These are phyloP conservation scores for Trametes villosa DNA, from an alignment of 768 basidiomycete species.

Conservation along the genomic window DNA sequence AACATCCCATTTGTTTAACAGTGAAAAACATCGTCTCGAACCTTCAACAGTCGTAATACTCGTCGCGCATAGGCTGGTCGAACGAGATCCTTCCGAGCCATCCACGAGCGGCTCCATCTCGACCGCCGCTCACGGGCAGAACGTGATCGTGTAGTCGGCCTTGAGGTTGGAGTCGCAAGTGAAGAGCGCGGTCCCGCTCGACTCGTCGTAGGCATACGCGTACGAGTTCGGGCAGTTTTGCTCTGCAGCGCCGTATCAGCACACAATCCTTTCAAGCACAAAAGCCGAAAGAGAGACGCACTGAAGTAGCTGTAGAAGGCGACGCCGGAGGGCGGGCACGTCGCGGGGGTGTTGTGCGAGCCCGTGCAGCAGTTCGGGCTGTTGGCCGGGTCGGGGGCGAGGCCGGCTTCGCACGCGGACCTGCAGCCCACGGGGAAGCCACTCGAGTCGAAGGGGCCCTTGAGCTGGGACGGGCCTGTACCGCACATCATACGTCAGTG, in stretches of 20 bases:
- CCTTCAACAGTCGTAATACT: too few species aligned
- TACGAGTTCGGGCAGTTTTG: slow-evolving; percentile 50
- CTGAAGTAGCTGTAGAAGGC: slow-evolving; percentile 52
- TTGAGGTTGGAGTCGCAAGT: slow-evolving; percentile 41
- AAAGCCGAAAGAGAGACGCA: slow-evolving; percentile 25
- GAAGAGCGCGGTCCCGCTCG: slow-evolving; percentile 49
- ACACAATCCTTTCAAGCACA: background rate
- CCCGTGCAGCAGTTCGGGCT: slow-evolving; percentile 72
- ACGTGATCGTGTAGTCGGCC: slow-evolving; percentile 51
- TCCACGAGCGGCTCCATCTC: background rate
- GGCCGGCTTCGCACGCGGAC: slow-evolving; percentile 46
- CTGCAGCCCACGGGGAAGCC: slow-evolving; percentile 49
- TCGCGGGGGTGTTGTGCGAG: slow-evolving; percentile 50
- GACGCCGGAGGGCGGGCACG: slow-evolving; percentile 57
- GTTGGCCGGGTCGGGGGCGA: slow-evolving; percentile 49
- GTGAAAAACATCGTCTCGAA: too few species aligned
- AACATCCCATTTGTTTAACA: too few species aligned
- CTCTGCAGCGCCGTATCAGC: slow-evolving; percentile 34
- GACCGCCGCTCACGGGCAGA: slow-evolving; percentile 41
- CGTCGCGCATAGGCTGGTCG: too few species aligned
- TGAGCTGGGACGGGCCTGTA: slow-evolving; percentile 39
- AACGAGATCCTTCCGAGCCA: too few species aligned
- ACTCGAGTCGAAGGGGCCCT: slow-evolving; percentile 41
- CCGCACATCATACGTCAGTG: background rate
- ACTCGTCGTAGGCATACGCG: slow-evolving; percentile 57